Conservation (phyloP, 192 early-diverging fungal genomes). For the Coemansia sp. region DNA sequence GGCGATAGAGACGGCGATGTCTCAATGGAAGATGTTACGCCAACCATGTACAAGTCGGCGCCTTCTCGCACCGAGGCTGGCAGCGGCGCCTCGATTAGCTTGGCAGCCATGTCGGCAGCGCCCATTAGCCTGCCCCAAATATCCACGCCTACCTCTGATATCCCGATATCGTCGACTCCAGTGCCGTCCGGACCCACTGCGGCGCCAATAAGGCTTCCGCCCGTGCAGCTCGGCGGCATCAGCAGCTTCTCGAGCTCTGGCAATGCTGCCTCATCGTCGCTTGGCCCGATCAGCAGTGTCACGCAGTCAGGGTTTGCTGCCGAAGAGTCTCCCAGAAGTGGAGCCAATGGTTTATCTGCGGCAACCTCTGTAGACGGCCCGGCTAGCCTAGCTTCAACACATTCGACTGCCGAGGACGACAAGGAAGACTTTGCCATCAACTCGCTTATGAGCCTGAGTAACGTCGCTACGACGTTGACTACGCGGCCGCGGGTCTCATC, state of each 20-base stretch:
- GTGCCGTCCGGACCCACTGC: slow-evolving; percentile 47
- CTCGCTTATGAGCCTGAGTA: slow-evolving; percentile 57
- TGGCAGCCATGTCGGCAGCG: slow-evolving; percentile 25
- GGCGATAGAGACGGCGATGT: slow-evolving; percentile 44
- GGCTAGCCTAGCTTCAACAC: slow-evolving; percentile 27
- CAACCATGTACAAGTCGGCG: slow-evolving; percentile 4
- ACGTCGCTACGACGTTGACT: slow-evolving; percentile 46
- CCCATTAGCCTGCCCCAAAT: slow-evolving; percentile 36
- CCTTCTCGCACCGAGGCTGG: slow-evolving; percentile 1
- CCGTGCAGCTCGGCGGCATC: slow-evolving; percentile 40
- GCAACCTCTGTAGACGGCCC: neutral
- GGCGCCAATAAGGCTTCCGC: slow-evolving; percentile 49
- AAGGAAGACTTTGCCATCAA: slow-evolving; percentile 55
- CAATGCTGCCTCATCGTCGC: slow-evolving; percentile 13
- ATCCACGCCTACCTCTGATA: slow-evolving; percentile 18
- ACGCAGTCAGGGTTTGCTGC: neutral
- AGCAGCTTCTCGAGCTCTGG: slow-evolving; percentile 19
- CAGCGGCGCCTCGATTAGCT: neutral
- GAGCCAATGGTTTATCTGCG: slow-evolving; percentile 3
- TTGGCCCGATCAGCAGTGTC: neutral
- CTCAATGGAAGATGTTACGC: slow-evolving; percentile 26
- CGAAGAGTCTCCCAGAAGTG: slow-evolving; percentile 7
- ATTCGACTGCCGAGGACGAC: slow-evolving; percentile 40
- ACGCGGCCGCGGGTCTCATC: slow-evolving; percentile 38
- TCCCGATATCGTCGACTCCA: slow-evolving; percentile 7